These are phyloP conservation scores for Pythium sp. DNA, from an alignment of 352 stramenopile species.

Conservation along the genomic window DNA sequence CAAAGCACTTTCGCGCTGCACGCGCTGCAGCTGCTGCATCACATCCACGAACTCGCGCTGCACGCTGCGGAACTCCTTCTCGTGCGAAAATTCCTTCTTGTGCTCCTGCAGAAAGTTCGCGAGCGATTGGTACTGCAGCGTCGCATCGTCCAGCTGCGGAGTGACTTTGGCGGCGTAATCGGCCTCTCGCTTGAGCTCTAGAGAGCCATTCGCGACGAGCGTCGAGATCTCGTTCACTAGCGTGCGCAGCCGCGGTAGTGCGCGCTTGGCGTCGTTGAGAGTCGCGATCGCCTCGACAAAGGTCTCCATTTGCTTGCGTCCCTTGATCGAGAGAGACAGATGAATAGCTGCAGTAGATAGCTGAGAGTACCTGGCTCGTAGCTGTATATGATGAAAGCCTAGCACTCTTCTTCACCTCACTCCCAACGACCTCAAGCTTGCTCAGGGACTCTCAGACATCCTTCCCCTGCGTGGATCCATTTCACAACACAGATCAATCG, in stretches of 20 bases:
- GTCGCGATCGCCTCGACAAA: conserved; percentile 27
- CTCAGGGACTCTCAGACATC: too few species aligned
- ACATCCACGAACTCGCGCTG: conserved; percentile 60
- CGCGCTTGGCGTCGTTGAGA: conserved; percentile 39
- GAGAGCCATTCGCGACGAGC: conserved; percentile 28
- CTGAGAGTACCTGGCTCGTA: neutral
- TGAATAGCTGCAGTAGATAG: too few species aligned
- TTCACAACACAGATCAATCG: too few species aligned
- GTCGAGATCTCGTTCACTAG: conserved; percentile 38
- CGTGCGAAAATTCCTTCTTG: conserved; percentile 45
- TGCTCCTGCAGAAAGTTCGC: conserved; percentile 61
- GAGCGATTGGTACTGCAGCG: conserved; percentile 57
- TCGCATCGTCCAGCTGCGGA: conserved; percentile 54
- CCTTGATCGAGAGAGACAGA: neutral
- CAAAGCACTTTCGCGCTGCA: conserved; percentile 47
- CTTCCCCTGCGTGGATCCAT: too few species aligned
- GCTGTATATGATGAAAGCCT: too few species aligned
- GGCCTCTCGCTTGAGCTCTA: conserved; percentile 41
- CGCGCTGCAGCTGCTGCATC: conserved; percentile 73
- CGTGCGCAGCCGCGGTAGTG: conserved; percentile 32
- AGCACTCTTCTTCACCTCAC: too few species aligned
- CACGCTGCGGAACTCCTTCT: conserved; percentile 45
- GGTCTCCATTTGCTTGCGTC: conserved; percentile 5
- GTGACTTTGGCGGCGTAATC: conserved; percentile 49
- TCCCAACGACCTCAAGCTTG: too few species aligned